Percentiles rank a stretch among this genome's conserved stretches.
Evolutionary conservation across 2,329 filamentous ascomycete species (phyloP).

Genomic region (Arthrobotrys sinensis): DNA sequence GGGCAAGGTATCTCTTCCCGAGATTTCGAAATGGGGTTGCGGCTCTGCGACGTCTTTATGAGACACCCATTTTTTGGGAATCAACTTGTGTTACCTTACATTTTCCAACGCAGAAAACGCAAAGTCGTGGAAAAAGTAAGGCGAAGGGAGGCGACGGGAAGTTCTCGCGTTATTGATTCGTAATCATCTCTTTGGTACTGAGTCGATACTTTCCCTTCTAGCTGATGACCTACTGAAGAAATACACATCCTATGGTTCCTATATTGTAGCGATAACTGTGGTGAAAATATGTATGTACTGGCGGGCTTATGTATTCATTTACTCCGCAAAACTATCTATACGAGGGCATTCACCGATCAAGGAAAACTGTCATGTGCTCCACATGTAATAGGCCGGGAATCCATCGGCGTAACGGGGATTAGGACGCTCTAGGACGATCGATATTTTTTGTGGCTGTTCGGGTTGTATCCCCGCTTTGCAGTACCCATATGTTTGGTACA

Average conservation of each 20-base stretch:
- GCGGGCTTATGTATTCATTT: no score
- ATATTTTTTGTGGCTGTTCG: background rate
- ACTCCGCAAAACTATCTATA: no score
- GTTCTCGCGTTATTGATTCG: slow-evolving; percentile 11
- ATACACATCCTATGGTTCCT: no score
- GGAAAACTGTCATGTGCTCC: no score
- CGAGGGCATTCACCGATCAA: no score
- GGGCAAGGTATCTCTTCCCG: background rate
- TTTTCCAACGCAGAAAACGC: slow-evolving; percentile 25
- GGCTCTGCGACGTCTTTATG: slow-evolving; percentile 10
- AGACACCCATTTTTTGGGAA: background rate
- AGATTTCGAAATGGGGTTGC: background rate
- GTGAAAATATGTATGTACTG: no score
- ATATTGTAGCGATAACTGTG: no score
- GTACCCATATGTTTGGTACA: background rate
- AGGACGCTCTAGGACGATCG: background rate
- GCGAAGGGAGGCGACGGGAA: slow-evolving; percentile 12
- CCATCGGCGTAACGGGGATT: background rate
- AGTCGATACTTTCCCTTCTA: background rate
- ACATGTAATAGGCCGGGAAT: background rate
- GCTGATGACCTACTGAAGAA: no score
- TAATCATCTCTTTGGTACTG: slow-evolving; percentile 1
- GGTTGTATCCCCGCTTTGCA: background rate
- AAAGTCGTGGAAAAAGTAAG: background rate
- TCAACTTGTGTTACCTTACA: slow-evolving; percentile 10